Conservation (phyloP, 2,329 filamentous ascomycete species). For the Rasamsonia emersonii region DNA sequence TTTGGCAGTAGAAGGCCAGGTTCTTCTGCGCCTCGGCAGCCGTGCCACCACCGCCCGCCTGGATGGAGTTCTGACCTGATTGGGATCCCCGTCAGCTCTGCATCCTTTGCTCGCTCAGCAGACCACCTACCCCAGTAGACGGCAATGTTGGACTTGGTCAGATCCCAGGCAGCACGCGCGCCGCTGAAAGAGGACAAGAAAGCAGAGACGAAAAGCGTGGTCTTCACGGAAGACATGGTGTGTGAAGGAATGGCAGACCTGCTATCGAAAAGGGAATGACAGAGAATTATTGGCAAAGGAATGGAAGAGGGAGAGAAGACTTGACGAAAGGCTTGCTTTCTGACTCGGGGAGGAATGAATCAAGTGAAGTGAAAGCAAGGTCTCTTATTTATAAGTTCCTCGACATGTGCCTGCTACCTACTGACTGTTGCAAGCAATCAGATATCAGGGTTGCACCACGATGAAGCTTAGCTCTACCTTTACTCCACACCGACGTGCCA, state of each 20-base stretch:
- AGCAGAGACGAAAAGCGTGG: slow-evolving; percentile 5
- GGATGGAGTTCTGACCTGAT: slow-evolving; percentile 53
- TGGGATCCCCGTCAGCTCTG: background rate
- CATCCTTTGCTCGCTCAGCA: background rate
- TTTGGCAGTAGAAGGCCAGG: slow-evolving; percentile 51
- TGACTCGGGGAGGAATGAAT: no score
- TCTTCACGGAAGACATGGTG: slow-evolving; percentile 7
- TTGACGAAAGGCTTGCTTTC: no score
- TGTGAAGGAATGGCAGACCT: slow-evolving; percentile 1
- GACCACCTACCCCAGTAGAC: slow-evolving; percentile 52
- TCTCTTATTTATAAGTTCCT: no score
- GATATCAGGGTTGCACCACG: no score
- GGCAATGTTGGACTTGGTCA: slow-evolving; percentile 47
- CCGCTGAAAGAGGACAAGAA: slow-evolving; percentile 21
- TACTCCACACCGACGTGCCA: no score
- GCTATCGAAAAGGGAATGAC: no score
- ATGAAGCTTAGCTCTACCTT: no score
- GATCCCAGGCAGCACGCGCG: slow-evolving; percentile 34
- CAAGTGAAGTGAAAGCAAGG: no score
- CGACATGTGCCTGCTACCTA: no score
- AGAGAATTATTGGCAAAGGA: no score
- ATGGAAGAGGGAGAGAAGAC: no score
- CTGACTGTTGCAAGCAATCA: no score
- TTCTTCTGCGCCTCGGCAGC: slow-evolving; percentile 51
- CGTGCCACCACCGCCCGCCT: slow-evolving; percentile 33